Evolutionary conservation across 2,329 filamentous ascomycete species (phyloP).

Genomic region (Diaporthe destruens): DNA sequence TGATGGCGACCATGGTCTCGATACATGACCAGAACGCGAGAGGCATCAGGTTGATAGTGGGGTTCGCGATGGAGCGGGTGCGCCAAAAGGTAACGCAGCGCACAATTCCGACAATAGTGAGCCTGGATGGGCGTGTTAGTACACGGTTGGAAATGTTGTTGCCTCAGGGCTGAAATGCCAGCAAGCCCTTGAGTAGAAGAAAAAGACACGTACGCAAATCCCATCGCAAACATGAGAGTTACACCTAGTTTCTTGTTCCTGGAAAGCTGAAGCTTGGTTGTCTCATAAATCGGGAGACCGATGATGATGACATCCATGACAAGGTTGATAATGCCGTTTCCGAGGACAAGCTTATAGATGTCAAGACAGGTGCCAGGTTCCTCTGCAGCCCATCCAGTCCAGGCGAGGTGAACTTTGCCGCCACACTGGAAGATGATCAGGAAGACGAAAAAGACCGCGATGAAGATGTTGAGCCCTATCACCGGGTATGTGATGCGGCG

Average conservation of each 20-base stretch:
- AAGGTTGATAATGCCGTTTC: constrained; percentile 28
- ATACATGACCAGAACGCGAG: constrained; percentile 22
- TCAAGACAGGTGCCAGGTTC: constrained; percentile 17
- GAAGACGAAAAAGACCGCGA: constrained; percentile 18
- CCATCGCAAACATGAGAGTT: constrained; percentile 28
- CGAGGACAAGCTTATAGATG: constrained; percentile 28
- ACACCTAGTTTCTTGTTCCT: constrained; percentile 28
- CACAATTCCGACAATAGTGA: constrained; percentile 30
- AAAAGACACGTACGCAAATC: constrained; percentile 5
- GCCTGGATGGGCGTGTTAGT: not conserved
- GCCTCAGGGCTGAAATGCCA: not conserved
- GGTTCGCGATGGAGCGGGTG: constrained; percentile 18
- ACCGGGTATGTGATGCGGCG: constrained; percentile 17
- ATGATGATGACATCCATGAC: constrained; percentile 29
- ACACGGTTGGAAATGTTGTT: not conserved
- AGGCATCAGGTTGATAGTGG: constrained; percentile 26
- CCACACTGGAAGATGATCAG: constrained; percentile 25
- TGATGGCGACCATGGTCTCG: constrained; percentile 25
- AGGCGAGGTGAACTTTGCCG: not conserved
- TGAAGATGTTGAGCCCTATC: constrained; percentile 22
- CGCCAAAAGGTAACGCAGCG: constrained; percentile 25
- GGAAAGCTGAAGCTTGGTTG: constrained; percentile 24
- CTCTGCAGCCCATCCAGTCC: constrained; percentile 17
- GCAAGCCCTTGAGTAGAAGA: not conserved
- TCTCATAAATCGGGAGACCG: constrained; percentile 27